A percentile compares a stretch with the other conserved stretches of the same genome.
phyloP scores from a whole-genome alignment of 139 green algal genomes.

The Chlorella sp. region DNA sequence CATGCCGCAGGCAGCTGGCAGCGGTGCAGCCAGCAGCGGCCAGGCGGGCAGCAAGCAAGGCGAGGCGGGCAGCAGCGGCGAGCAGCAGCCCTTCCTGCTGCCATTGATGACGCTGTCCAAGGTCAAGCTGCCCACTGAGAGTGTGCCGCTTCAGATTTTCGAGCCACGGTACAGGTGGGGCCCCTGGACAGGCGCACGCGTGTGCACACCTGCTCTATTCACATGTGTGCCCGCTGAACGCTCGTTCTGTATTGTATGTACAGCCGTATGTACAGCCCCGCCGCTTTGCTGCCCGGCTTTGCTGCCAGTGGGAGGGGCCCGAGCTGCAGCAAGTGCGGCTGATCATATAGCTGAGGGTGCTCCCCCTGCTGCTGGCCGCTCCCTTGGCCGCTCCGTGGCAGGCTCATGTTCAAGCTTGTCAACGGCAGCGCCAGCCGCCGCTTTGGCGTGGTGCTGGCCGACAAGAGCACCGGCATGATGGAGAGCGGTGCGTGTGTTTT shows the following conservation, averaged over 20 bases:
- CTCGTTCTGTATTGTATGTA: no score
- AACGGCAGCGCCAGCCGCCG: neutral
- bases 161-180: conserved; percentile 9
- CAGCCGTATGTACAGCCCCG: no score
- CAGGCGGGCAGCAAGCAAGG: neutral
- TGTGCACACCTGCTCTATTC: neutral
- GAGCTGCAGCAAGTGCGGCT: no score
- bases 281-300: no score
- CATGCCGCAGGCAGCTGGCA: no score
- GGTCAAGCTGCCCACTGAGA: conserved; percentile 20
- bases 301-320: no score
- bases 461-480: conserved; percentile 16
- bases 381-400: neutral
- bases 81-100: conserved; percentile 14
- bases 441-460: conserved; percentile 23
- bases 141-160: conserved; percentile 26
- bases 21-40: neutral
- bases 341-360: no score
- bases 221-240: no score
- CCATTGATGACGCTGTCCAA: conserved; percentile 27
- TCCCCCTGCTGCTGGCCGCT: no score
- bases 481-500: conserved; percentile 9
- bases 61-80: neutral
- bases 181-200: no score
- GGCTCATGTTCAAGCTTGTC: conserved; percentile 34